A percentile compares a stretch with the other conserved stretches of the same genome.
Conservation (phyloP, 1,284 basidiomycete genomes). For the Irpex sp. region DNA sequence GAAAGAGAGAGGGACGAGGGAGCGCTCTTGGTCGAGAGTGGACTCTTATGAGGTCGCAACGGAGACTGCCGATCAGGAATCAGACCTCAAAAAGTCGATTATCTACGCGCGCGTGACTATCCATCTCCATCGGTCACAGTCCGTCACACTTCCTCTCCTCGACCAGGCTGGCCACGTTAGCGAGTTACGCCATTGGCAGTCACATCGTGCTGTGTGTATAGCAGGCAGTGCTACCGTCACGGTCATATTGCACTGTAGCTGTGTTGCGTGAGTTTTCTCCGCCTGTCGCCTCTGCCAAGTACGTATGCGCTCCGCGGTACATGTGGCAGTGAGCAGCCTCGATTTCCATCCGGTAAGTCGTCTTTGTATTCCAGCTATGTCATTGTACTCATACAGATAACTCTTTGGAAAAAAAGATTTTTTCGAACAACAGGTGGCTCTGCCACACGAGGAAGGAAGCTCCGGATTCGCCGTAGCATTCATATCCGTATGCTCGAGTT, state of each 20-base stretch:
- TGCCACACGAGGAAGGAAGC: not conserved
- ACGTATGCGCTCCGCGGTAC: too few relatives aligned
- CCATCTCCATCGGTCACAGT: constrained; percentile 7
- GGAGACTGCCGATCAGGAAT: constrained; percentile 29
- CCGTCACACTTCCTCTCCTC: not conserved
- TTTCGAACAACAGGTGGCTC: not conserved
- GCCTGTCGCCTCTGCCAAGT: too few relatives aligned
- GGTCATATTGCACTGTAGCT: not conserved
- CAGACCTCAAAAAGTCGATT: constrained; percentile 26
- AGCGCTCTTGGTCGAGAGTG: constrained; percentile 9
- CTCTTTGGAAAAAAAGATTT: not conserved
- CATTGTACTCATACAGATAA: not conserved
- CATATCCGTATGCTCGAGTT: too few relatives aligned
- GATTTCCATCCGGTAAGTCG: not conserved
- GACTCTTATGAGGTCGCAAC: constrained; percentile 23
- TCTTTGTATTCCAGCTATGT: not conserved
- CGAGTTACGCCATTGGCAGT: not conserved
- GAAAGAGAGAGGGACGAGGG: constrained; percentile 19
- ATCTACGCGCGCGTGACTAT: constrained; percentile 22
- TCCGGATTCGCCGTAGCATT: too few relatives aligned
- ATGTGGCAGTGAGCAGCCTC: not conserved
- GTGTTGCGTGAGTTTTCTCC: not conserved
- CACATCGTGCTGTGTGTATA: not conserved
- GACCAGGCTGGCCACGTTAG: not conserved
- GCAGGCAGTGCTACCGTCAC: not conserved